Conservation (phyloP, 2,329 filamentous ascomycete species). For the Ceratocystis variospora region DNA sequence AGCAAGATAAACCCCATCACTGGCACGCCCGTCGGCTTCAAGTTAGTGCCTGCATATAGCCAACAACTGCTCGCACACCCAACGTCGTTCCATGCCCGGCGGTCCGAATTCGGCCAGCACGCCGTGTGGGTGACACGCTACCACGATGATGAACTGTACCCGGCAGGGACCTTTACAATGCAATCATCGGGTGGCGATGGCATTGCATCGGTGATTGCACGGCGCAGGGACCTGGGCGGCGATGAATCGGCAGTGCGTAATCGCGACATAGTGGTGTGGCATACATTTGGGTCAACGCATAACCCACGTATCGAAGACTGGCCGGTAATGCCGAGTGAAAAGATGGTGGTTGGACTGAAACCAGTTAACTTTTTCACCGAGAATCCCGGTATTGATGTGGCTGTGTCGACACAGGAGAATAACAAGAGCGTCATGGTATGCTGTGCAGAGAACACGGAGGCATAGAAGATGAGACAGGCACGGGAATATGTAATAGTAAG, state of each 20-base stretch:
- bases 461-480: not conserved
- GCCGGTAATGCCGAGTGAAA: constrained; percentile 54
- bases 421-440: constrained; percentile 26
- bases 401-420: constrained; percentile 28
- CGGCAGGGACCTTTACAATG: constrained; percentile 33
- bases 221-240: constrained; percentile 24
- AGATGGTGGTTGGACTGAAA: constrained; percentile 36
- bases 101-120: constrained; percentile 33
- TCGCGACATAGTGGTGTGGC: constrained; percentile 43
- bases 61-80: constrained; percentile 32
- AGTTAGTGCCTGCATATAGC: constrained; percentile 34
- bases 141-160: constrained; percentile 31
- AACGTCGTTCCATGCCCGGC: constrained; percentile 28
- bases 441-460: not conserved
- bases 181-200: constrained; percentile 33
- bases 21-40: constrained; percentile 33
- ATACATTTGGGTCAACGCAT: constrained; percentile 48
- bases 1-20: constrained; percentile 31
- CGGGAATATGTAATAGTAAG: not conserved
- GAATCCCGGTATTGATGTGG: constrained; percentile 39
- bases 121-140: constrained; percentile 35
- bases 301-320: constrained; percentile 53
- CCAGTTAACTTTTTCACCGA: constrained; percentile 41
- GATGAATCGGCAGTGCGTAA: constrained; percentile 33
- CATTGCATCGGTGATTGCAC: constrained; percentile 30